Percentiles rank a stretch among this genome's conserved stretches.
Conservation (phyloP, 495 filamentous ascomycete genomes). For the Penicillium robsamsonii region DNA sequence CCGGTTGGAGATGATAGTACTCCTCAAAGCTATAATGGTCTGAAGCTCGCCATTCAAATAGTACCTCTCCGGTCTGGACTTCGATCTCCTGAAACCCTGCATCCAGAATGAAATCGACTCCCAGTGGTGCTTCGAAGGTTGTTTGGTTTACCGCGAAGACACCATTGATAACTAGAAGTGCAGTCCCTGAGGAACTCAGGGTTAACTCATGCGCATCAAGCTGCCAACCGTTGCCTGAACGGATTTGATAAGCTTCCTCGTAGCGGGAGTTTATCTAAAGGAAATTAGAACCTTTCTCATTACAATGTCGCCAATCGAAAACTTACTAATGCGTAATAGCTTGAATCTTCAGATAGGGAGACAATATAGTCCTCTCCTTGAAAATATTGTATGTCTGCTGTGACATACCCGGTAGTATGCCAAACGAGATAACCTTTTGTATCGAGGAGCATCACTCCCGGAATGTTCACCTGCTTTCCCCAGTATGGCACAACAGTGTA, state of each 20-base stretch:
- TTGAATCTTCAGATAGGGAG: background rate
- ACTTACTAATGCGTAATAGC: background rate
- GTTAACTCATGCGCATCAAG: constrained; percentile 5
- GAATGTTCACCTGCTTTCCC: background rate
- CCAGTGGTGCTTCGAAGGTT: background rate
- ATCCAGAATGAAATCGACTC: constrained; percentile 37
- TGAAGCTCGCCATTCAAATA: constrained; percentile 33
- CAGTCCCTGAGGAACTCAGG: background rate
- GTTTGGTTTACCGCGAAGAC: constrained; percentile 1
- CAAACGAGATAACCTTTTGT: background rate
- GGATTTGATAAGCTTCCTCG: constrained; percentile 3
- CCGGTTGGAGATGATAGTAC: constrained; percentile 6
- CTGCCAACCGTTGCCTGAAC: background rate
- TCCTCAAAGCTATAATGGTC: constrained; percentile 26
- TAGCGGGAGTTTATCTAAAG: background rate
- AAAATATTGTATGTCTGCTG: background rate
- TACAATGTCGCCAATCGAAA: background rate
- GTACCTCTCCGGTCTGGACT: constrained; percentile 32
- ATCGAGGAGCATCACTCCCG: background rate
- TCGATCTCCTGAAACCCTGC: constrained; percentile 45
- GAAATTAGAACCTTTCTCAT: background rate
- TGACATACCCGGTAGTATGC: constrained; percentile 2
- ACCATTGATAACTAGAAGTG: constrained; percentile 5
- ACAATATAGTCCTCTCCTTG: background rate
- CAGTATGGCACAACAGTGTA: background rate